Evolutionary conservation across 139 green algal species (phyloP), one percentile per base, ranked within the genome.

Genomic region (Mesostigma viride): DNA sequence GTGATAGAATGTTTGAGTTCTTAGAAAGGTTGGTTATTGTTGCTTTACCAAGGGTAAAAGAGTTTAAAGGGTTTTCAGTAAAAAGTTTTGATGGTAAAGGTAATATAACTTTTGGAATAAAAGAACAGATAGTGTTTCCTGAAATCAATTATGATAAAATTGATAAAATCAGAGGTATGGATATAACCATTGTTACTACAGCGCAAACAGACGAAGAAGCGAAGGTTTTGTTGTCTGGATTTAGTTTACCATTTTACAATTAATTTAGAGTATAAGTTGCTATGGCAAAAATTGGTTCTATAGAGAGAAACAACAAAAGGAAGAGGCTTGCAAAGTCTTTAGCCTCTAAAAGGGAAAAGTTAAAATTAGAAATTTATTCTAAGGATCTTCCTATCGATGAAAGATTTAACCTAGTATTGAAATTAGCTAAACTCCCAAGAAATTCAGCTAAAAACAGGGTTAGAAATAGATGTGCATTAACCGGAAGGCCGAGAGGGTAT

Each of bases 131-230:
- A 1, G 65, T 74, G 1, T 74, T 72, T 28, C 67, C 67, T 28
- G 67, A 74, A 26, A 74, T 74, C 8, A 20, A 71, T 1, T 72
- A 47, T 32, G 67, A 74, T 47, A 65, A 74, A 31, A 72, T 74
- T 31, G 60, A 74, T 32, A 74, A 74, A 31, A 46, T 72, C 3
- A 28, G 60, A 35, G 67, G 67, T 3, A 72, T 74, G 67, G 60
- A 74, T 36, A 74, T 74, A 28, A 60, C 35, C 28, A 72, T 74
- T 70, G 60, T 74, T 26, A 74, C 67, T 11, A 72, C 45, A 3
- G 31, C 31, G 22, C 28, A 72, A 8, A 71, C 33, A 4, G 48
- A 74, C n/a, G 24, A 11, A 64, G 60, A 74, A 72, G 67, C 67
- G 1, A 24, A 57, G 26, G 1, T 24, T n/a, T 47, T 74, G 35